Evolutionary conservation across 148 eudicot species (phyloP).

Genomic region (Fagopyrum esculentum): DNA sequence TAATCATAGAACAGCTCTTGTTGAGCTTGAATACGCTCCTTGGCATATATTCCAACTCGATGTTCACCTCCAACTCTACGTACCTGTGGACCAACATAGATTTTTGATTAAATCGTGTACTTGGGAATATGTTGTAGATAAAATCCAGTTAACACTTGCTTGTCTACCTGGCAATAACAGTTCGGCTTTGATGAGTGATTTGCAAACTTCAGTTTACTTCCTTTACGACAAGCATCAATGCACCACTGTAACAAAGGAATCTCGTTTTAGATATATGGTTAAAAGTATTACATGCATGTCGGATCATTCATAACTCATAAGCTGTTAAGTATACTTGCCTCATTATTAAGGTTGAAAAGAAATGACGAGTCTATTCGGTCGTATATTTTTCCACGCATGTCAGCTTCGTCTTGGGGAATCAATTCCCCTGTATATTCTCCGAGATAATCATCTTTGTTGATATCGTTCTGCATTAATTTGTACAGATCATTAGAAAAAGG

Average conservation of each 20-base stretch:
- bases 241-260: conserved; percentile 54
- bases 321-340: conserved; percentile 35
- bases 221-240: conserved; percentile 91
- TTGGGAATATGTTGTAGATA: not conserved
- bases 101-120: not conserved
- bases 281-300: not conserved
- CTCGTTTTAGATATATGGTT: not conserved
- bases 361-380: conserved; percentile 85
- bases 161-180: conserved; percentile 76
- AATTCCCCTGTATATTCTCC: conserved; percentile 98
- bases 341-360: conserved; percentile 90
- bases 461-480: conserved; percentile 73
- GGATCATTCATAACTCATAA: not conserved
- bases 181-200: conserved; percentile 90
- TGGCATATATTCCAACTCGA: conserved; percentile 91
- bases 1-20: conserved; percentile 91
- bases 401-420: conserved; percentile 97
- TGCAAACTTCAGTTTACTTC: conserved; percentile 92
- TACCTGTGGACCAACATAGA: conserved; percentile 35
- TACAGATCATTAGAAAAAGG: conserved; percentile 57
- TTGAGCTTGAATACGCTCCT: conserved; percentile 67
- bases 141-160: not conserved
- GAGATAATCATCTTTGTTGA: conserved; percentile 86
- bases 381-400: conserved; percentile 94
- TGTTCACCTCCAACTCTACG: conserved; percentile 91